These are phyloP conservation scores for Ogataea kodamae DNA, from an alignment of 805 yeast species.

Conservation along the genomic window DNA sequence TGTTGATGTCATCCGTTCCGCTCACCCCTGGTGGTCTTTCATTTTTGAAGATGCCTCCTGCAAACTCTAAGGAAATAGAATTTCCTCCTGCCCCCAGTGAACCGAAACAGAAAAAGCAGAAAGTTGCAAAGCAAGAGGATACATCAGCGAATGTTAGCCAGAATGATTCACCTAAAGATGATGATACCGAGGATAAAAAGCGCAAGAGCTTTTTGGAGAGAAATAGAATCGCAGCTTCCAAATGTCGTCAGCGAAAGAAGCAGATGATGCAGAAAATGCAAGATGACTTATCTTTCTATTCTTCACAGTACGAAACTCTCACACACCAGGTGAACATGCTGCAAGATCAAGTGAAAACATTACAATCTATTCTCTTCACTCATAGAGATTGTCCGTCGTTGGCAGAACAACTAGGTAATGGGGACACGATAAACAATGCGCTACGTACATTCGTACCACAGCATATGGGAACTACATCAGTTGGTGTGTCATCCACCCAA, in stretches of 20 bases:
- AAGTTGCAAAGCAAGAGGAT: conserved; percentile 3
- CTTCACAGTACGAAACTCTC: conserved; percentile 65
- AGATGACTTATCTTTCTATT: conserved; percentile 66
- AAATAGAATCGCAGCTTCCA: conserved; percentile 94
- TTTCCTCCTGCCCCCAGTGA: conserved; percentile 1
- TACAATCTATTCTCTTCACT: conserved; percentile 44
- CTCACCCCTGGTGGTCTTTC: conserved; percentile 26
- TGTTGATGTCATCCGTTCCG: conserved; percentile 26
- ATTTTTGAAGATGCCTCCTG: conserved; percentile 18
- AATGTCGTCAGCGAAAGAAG: conserved; percentile 92
- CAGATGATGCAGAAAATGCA: conserved; percentile 82
- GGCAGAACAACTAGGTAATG: conserved; percentile 44
- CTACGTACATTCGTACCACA: conserved; percentile 32
- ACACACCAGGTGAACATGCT: conserved; percentile 55
- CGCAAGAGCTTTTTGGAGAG: conserved; percentile 82
- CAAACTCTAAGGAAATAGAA: conserved; percentile 1
- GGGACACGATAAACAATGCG: conserved; percentile 41
- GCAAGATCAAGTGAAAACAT: conserved; percentile 51
- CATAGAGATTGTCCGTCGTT: conserved; percentile 49
- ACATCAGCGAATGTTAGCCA: conserved; percentile 2
- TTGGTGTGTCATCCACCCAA: too few relatives aligned
- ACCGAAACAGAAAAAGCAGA: conserved; percentile 5
- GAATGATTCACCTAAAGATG: conserved; percentile 8
- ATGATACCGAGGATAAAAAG: conserved; percentile 62
- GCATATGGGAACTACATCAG: too few relatives aligned